Evolutionary conservation across 495 filamentous ascomycete genomes (phyloP).

Genomic region (Ramalina intermedia): DNA sequence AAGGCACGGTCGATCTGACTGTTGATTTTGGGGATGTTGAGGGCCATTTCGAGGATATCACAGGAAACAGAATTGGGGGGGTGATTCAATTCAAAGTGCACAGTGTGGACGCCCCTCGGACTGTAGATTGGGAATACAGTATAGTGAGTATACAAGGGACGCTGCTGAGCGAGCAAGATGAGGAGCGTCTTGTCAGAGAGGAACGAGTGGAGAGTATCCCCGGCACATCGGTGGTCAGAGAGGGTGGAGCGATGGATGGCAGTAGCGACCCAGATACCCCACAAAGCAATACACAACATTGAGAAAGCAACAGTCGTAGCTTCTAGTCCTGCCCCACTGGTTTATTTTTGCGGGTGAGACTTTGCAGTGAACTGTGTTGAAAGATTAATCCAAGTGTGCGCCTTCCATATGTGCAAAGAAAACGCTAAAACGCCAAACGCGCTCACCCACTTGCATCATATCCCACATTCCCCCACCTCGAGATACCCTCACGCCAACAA

Average conservation of each 20-base stretch:
- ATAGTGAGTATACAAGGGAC: constrained; percentile 60
- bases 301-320: no score
- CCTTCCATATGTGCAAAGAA: no score
- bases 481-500: neutral
- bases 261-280: neutral
- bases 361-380: no score
- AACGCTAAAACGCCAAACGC: neutral
- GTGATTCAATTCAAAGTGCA: constrained; percentile 46
- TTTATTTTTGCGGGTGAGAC: no score
- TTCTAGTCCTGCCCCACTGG: no score
- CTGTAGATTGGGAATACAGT: constrained; percentile 40
- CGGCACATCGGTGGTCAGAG: constrained; percentile 5
- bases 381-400: no score
- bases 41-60: constrained; percentile 49
- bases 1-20: constrained; percentile 15
- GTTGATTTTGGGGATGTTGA: constrained; percentile 26
- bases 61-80: constrained; percentile 47
- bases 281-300: no score
- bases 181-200: constrained; percentile 14
- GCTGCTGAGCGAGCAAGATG: constrained; percentile 38
- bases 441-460: neutral
- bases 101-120: constrained; percentile 45
- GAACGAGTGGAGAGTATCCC: neutral
- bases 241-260: constrained; percentile 5
- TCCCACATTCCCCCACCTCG: neutral